phyloP scores from a whole-genome alignment of 2,329 filamentous ascomycete genomes.

The Byssothecium circinans region DNA sequence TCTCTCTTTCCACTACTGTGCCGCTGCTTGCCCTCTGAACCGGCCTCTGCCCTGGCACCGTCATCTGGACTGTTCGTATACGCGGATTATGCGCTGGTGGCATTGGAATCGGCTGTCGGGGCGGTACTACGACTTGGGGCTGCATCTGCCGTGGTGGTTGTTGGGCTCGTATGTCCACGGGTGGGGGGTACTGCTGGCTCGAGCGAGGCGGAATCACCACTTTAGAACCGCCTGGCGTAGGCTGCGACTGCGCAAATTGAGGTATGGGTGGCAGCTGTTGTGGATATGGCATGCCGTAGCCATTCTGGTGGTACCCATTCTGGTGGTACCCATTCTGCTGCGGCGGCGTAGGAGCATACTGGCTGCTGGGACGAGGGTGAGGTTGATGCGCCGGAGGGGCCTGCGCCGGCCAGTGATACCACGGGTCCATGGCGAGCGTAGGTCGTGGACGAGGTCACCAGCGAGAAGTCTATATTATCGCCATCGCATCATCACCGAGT shows the following conservation, averaged over 20 bases:
- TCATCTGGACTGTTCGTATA: slow-evolving; percentile 34
- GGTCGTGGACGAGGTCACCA: slow-evolving; percentile 15
- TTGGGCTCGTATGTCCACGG: slow-evolving; percentile 15
- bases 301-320: slow-evolving; percentile 33
- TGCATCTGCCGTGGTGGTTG: slow-evolving; percentile 22
- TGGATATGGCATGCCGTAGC: slow-evolving; percentile 24
- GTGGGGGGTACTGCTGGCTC: slow-evolving; percentile 29
- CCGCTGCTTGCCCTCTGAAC: slow-evolving; percentile 21
- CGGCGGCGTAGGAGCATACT: slow-evolving; percentile 28
- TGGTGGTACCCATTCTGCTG: slow-evolving; percentile 10
- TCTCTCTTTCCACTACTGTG: slow-evolving; percentile 18
- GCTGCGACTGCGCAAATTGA: slow-evolving; percentile 29
- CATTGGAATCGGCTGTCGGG: slow-evolving; percentile 19
- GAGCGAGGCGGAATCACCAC: slow-evolving; percentile 24
- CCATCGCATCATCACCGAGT: slow-evolving; percentile 26
- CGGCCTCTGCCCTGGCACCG: slow-evolving; percentile 22
- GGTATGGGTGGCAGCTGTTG: slow-evolving; percentile 24
- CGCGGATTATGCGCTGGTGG: slow-evolving; percentile 28
- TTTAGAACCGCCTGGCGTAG: slow-evolving; percentile 17
- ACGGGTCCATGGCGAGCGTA: slow-evolving; percentile 32
- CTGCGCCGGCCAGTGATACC: slow-evolving; percentile 37
- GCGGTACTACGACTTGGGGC: slow-evolving; percentile 34
- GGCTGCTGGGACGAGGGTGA: slow-evolving; percentile 18
- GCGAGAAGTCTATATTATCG: slow-evolving; percentile 12
- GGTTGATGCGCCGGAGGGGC: slow-evolving; percentile 24